phyloP scores from a whole-genome alignment of 768 basidiomycete genomes.

The Tylopilus plumbeoviolaceoides region DNA sequence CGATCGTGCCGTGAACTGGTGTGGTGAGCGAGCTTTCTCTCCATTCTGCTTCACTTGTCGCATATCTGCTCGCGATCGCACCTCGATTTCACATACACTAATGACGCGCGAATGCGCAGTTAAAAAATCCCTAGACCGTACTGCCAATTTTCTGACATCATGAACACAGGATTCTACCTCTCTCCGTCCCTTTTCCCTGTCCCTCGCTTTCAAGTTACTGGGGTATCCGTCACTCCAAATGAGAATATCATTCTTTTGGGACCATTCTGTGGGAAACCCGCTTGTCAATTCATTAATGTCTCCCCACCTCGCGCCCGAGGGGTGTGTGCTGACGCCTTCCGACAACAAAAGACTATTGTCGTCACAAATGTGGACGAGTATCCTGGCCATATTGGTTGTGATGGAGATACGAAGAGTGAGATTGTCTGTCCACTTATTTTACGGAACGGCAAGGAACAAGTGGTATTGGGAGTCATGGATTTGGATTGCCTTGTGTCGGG shows the following conservation, averaged over 20 bases:
- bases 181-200: constrained; percentile 57
- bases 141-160: constrained; percentile 17
- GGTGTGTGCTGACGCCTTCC: constrained; percentile 81
- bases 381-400: constrained; percentile 94
- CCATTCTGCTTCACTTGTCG: neutral
- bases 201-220: constrained; percentile 32
- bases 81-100: neutral
- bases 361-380: constrained; percentile 76
- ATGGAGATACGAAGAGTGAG: constrained; percentile 86
- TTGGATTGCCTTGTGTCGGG: constrained; percentile 72
- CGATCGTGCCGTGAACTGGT: constrained; percentile 83
- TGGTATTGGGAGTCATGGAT: constrained; percentile 65
- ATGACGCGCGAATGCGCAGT: neutral
- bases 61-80: neutral
- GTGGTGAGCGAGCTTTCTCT: constrained; percentile 55
- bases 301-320: constrained; percentile 55
- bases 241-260: constrained; percentile 53
- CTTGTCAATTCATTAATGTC: constrained; percentile 78
- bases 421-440: constrained; percentile 76
- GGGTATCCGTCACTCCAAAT: constrained; percentile 4
- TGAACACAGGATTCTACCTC: constrained; percentile 77
- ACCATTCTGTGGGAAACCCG: constrained; percentile 89
- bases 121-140: neutral
- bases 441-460: constrained; percentile 26
- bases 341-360: constrained; percentile 52